Percentiles rank a stretch among this genome's conserved stretches.
phyloP scores from a whole-genome alignment of 2,329 filamentous ascomycete genomes.

The Camptophora hylomeconis region DNA sequence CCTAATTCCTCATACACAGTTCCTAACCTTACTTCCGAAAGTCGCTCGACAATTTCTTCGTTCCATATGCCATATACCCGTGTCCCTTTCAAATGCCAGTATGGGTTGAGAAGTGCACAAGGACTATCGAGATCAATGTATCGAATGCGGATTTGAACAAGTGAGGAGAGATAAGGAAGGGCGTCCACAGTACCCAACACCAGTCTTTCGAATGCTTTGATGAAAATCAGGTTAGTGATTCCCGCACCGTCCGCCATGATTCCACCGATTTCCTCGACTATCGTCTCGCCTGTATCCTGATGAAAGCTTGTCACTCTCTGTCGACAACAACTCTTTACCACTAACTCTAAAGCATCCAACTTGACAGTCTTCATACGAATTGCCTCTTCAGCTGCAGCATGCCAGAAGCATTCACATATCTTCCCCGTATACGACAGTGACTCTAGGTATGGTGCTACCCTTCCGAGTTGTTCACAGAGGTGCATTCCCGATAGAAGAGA shows the following conservation, averaged over 20 bases:
- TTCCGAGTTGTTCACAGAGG: conserved; percentile 52
- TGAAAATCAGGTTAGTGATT: conserved; percentile 60
- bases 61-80: conserved; percentile 61
- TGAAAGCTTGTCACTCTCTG: conserved; percentile 17
- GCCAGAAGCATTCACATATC: conserved; percentile 57
- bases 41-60: conserved; percentile 48
- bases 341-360: conserved; percentile 56
- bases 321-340: conserved; percentile 63
- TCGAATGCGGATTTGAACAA: conserved; percentile 56
- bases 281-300: conserved; percentile 12
- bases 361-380: conserved; percentile 23
- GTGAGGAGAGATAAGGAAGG: conserved; percentile 40
- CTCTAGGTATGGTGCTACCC: conserved; percentile 48
- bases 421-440: conserved; percentile 61
- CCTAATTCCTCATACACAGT: conserved; percentile 49
- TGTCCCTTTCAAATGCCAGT: conserved; percentile 50
- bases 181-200: conserved; percentile 51
- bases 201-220: conserved; percentile 55
- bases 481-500: conserved; percentile 28
- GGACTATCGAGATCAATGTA: conserved; percentile 65
- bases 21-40: conserved; percentile 45
- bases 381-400: conserved; percentile 40
- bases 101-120: conserved; percentile 58
- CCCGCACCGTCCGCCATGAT: conserved; percentile 52
- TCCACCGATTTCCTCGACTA: conserved; percentile 13